Conservation (phyloP, 225 moss, liverwort and hornwort species). For the Bryum argenteum region DNA sequence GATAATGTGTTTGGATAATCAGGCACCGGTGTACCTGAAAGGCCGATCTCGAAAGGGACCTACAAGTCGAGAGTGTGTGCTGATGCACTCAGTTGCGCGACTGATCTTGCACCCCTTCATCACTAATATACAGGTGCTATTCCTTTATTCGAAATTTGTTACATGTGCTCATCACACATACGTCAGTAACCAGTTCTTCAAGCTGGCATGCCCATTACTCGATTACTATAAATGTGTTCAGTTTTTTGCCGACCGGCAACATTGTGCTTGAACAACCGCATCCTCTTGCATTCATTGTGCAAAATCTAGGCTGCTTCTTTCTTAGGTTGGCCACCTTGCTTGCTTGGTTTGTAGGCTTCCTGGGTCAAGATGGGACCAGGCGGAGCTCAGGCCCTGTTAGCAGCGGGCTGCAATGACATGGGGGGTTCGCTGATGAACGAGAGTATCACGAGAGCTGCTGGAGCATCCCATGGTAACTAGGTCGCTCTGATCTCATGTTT, state of each 20-base stretch:
- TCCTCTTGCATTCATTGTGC: conserved; percentile 16
- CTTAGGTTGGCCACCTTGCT: conserved; percentile 20
- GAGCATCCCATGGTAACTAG: conserved; percentile 77
- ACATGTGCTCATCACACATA: neutral
- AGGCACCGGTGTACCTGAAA: conserved; percentile 81
- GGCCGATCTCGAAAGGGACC: conserved; percentile 92
- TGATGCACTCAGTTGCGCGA: conserved; percentile 84
- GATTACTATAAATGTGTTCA: conserved; percentile 4
- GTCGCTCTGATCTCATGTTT: conserved; percentile 3
- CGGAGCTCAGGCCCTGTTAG: conserved; percentile 80
- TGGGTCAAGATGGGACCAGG: conserved; percentile 99
- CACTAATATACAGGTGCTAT: conserved; percentile 85
- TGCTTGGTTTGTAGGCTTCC: conserved; percentile 68
- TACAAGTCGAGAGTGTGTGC: conserved; percentile 84
- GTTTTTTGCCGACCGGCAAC: neutral
- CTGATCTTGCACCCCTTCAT: conserved; percentile 79
- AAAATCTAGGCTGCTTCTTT: neutral
- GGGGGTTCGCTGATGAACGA: conserved; percentile 98
- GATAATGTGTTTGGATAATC: conserved; percentile 23
- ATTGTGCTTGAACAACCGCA: conserved; percentile 13
- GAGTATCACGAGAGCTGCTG: conserved; percentile 94
- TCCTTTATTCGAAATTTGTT: conserved; percentile 13
- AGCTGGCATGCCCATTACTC: neutral
- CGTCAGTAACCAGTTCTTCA: conserved; percentile 1
- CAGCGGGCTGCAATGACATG: conserved; percentile 98